Conservation (phyloP, 2,329 filamentous ascomycete genomes). For the Penicillium palitans region DNA sequence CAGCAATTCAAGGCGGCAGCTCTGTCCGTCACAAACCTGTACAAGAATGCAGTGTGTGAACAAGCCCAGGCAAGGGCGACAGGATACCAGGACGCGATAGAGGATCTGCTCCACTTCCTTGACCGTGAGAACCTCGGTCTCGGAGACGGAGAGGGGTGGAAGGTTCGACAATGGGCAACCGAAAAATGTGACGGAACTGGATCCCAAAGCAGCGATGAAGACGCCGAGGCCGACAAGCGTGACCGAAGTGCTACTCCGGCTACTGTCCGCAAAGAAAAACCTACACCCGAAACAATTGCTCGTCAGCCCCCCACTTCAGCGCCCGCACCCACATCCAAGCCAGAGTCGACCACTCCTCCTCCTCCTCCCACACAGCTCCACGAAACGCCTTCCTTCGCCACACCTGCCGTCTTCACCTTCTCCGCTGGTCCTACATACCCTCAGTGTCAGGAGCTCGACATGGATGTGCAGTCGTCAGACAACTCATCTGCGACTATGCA, state of each 20-base stretch:
- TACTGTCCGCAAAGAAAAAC: constrained; percentile 34
- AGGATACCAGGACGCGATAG: constrained; percentile 91
- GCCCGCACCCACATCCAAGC: constrained; percentile 29
- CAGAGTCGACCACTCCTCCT: constrained; percentile 19
- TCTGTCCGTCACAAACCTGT: constrained; percentile 91
- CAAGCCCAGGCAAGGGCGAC: constrained; percentile 73
- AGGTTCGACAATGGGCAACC: constrained; percentile 61
- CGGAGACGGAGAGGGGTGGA: constrained; percentile 73
- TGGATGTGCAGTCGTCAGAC: constrained; percentile 48
- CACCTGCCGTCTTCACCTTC: constrained; percentile 46
- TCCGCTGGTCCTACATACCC: constrained; percentile 44
- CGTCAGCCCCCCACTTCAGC: constrained; percentile 33
- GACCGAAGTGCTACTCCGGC: constrained; percentile 40
- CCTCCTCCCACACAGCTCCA: constrained; percentile 22
- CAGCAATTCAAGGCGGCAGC: constrained; percentile 91
- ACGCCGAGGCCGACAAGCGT: constrained; percentile 43
- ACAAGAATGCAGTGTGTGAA: constrained; percentile 82
- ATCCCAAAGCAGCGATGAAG: constrained; percentile 45
- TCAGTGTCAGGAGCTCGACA: constrained; percentile 37
- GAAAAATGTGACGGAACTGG: constrained; percentile 47
- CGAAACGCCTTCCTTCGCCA: constrained; percentile 29
- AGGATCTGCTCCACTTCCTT: constrained; percentile 82
- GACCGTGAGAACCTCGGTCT: constrained; percentile 79
- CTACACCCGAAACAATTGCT: constrained; percentile 26
- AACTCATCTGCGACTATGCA: constrained; percentile 31